Base-by-base conservation (phyloP, 2,329 filamentous ascomycete species). In the Emmonsiellopsis sp. region DNA sequence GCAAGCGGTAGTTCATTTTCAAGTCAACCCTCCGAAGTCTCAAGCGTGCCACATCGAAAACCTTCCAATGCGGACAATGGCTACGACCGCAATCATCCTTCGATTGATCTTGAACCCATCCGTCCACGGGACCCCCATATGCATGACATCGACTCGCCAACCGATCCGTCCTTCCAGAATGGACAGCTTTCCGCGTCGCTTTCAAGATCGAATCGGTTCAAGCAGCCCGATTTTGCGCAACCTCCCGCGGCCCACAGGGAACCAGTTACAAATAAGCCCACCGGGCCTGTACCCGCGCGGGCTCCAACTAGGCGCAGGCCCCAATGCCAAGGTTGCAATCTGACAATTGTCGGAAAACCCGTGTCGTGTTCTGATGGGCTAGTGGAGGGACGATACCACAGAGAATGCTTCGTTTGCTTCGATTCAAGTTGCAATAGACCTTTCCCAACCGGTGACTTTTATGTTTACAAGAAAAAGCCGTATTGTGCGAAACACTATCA, bases 401-500 rank as follows among this genome's bases (percentile, higher is more conserved):
- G 94, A 68, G 81, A 86, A 4, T 98, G 92, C 68, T 97, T 98
- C 66, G 87, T 92, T 9, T 98, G 93, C 77, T 81, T 83, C 4
- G 21, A 27, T 27, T 27, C 21, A 32, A 90, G 86, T 1, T 98
- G 93, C 73, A 76, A 77, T 9, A 79, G 84, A 52, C 85, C 90
- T 0, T 98, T 97, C 65, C 77, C 84, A 17, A 95, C 90, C 0
- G 81, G 88, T 1, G 90, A 93, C 55, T 97, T 97, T 63, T 98
- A 98, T 67, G 91, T 98, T 9, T 81, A 90, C 55, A 74, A 86
- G 58, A 89, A 98, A 70, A 79, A 83, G 55, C 93, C 93, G 0
- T 96, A 92, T 71, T 97, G 93, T 70, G 86, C 89, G 60, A 83
- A 85, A 49, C 90, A 97, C 70, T 98, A 97, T 67, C 93, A 98